Evolutionary conservation across 306 rosid species (phyloP), one percentile per base, ranked within the genome.

Genomic region (Pterocarpus santalinus): DNA sequence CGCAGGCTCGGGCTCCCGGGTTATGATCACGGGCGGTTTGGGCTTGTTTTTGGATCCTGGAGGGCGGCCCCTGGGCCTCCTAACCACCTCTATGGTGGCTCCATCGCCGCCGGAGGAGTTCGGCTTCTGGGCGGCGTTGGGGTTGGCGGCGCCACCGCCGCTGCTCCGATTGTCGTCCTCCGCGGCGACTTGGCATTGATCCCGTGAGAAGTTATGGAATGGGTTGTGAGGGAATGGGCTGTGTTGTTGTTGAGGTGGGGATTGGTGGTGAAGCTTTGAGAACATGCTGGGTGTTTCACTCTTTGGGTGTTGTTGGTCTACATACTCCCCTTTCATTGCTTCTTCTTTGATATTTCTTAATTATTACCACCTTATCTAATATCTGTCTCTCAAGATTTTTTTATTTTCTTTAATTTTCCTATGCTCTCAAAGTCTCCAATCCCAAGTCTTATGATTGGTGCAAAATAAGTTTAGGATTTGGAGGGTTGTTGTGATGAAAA

Each of bases 21-120:
- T 88, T 0, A 89, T 89, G 17, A 93, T 77, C 4, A 93, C 86
- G 0, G 96, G 89, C 0, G 99, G 90, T 35, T 88, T 96, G 28
- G 99, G 98, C 76, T 81, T 90, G 87, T 95, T 95, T 36, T 93
- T 95, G 62, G 99, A 93, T 1, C 99, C 99, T 0, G 98, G 99
- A 0, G 99, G 99, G 1, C 99, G 98, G 1, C 99, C 99, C 1
- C 97, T 57, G 1, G 99, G 97, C 0, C 99, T 81, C 12, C 95
- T 72, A 1, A 81, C 87, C 0, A 96, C 97, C 34, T 96, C 99
- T 5, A 96, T 90, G 51, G 92, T 63, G 3, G 97, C 91, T 0
- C 96, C 97, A 15, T 96, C 97, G 56, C 87, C 97, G 44, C 86
- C 88, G 79, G 90, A 82, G 28, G 84, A 83, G 81, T 77, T 71